Conservation (phyloP, 768 basidiomycete genomes). For the Pilatotrama ljubarskyi region DNA sequence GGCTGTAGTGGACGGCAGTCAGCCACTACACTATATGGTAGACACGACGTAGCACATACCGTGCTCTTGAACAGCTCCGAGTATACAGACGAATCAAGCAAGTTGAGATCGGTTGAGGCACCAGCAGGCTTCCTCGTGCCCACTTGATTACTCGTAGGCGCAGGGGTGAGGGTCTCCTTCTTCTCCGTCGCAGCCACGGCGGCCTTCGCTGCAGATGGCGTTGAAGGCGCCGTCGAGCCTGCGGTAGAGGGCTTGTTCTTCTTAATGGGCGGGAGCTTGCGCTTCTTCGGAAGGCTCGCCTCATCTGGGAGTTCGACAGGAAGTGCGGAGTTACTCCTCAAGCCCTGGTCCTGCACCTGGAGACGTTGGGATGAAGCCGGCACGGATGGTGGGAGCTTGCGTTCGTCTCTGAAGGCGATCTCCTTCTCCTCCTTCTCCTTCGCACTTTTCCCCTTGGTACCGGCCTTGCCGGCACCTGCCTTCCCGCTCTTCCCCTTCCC, state of each 20-base stretch:
- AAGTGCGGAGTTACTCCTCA: neutral
- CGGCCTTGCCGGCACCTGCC: constrained; percentile 26
- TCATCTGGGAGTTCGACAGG: constrained; percentile 30
- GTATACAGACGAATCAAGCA: constrained; percentile 64
- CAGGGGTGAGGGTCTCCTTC: constrained; percentile 26
- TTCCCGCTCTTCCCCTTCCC: constrained; percentile 34
- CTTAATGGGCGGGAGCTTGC: constrained; percentile 68
- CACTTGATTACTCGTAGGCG: constrained; percentile 19
- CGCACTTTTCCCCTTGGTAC: constrained; percentile 23
- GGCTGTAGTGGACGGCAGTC: constrained; percentile 16
- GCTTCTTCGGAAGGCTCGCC: constrained; percentile 52
- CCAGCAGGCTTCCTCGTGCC: constrained; percentile 42
- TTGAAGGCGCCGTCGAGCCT: constrained; percentile 26
- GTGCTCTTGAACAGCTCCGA: constrained; percentile 51
- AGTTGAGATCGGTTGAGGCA: constrained; percentile 56
- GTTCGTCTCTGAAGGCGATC: constrained; percentile 44
- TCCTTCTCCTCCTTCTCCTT: constrained; percentile 37
- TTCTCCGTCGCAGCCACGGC: constrained; percentile 22
- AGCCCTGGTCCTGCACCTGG: constrained; percentile 15
- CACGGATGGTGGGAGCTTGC: constrained; percentile 31
- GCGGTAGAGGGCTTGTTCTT: constrained; percentile 51
- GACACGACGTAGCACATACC: constrained; percentile 14
- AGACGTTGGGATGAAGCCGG: constrained; percentile 4
- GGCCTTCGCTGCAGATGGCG: constrained; percentile 31
- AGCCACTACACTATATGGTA: neutral